Base-by-base conservation (phyloP, 495 filamentous ascomycete species). In the Neurospora sp. region DNA sequence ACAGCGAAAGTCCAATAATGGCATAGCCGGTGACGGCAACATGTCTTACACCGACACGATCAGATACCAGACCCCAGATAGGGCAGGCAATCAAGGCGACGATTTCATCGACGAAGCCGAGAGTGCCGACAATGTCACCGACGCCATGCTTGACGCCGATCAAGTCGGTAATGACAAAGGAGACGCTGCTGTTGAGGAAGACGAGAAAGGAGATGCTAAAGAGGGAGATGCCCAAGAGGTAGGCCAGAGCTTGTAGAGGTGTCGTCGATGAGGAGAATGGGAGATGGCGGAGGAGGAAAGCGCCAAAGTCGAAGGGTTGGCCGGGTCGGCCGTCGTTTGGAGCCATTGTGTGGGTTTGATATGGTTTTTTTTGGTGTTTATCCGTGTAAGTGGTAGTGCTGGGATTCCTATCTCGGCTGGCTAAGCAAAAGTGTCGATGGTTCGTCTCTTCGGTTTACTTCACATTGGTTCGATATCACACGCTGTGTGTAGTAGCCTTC, bases 161-260 rank as follows among this genome's bases (percentile, higher is more conserved):
- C 44, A 97, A 84, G 80, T 97, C 92, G 8, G 94, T 97, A 74
- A 98, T 91, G 70, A 98, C 93, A 82, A 98, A 99, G 40, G 93
- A 95, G 72, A 98, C 85, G 76, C 91, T 91, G 75, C 91, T 91
- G 83, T 98, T 99, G 75, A 99, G 90, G 84, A 98, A 99, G 69
- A 99, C 96, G 71, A 99, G 89, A 84, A 98, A 97, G 41, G 93
- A 91, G 77, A 99, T 99, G 75, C 92, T 95, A 85, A 97, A 98
- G 35, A 97, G 90, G 69, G 93, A 94, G 74, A 98, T 92, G 72
- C 89, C 93, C 68, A 96, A 83, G 40, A 99, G 87, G 79, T 99
- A 99, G 17, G 94, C 93, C 53, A 88, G 80, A 3, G 91, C 91
- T 79, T 99, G 96, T 8, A 89, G 79, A 68, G 87, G 85, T 7